These are phyloP conservation scores for Wickerhamiella galacta DNA, from an alignment of 805 yeast genomes.

Conservation along the genomic window DNA sequence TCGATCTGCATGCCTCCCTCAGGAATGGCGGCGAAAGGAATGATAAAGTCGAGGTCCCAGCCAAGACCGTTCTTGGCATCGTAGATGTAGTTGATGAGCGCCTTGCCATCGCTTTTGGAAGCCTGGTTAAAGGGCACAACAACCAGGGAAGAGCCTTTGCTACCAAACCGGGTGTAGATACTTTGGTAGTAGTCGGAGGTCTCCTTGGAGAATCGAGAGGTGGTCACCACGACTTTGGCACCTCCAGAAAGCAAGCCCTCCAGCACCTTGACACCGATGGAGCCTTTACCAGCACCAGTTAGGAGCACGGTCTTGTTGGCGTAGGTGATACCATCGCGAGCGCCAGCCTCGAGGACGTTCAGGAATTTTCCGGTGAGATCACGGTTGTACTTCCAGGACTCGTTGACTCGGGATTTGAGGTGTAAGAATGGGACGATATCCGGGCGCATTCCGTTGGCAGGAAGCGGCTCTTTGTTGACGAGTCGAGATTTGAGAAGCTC, in stretches of 20 bases:
- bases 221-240: constrained; percentile 91
- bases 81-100: constrained; percentile 72
- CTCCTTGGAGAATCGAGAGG: constrained; percentile 84
- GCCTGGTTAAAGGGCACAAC: constrained; percentile 99
- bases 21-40: constrained; percentile 98
- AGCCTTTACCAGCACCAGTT: constrained; percentile 98
- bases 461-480: constrained; percentile 3
- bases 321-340: constrained; percentile 84
- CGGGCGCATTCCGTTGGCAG: constrained; percentile 17
- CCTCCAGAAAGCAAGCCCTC: constrained; percentile 95
- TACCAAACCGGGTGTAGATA: constrained; percentile 83
- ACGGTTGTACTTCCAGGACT: constrained; percentile 69
- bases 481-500: constrained; percentile 15
- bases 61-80: constrained; percentile 60
- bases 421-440: constrained; percentile 92
- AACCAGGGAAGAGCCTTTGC: constrained; percentile 76
- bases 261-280: constrained; percentile 93
- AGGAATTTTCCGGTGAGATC: constrained; percentile 60
- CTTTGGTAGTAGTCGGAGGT: constrained; percentile 93
- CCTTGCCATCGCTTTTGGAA: constrained; percentile 82
- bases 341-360: constrained; percentile 85
- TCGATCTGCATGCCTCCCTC: constrained; percentile 96
- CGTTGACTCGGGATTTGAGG: constrained; percentile 65
- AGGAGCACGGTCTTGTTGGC: constrained; percentile 75
- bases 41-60: constrained; percentile 91